Base-by-base conservation (phyloP, 2,329 filamentous ascomycete genomes). In the Parasarocladium wereldwijsianum region DNA sequence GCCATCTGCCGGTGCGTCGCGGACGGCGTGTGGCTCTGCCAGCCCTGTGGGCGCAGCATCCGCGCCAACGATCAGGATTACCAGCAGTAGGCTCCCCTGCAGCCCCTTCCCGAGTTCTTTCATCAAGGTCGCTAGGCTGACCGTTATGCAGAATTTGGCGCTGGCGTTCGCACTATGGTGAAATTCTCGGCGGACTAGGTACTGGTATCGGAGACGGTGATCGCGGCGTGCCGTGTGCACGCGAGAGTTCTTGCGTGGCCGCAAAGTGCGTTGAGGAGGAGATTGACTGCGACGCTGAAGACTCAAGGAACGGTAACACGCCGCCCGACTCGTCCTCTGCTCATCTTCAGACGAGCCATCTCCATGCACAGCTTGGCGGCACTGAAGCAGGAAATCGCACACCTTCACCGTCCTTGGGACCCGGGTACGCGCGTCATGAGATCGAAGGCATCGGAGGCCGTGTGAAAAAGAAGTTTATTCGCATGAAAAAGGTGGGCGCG, bases 391-490 rank as follows among this genome's bases (percentile, higher is more conserved):
- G 51, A 15, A 40, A 52, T 21, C 52, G 61, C 18, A 66, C 61
- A 16, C 58, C 63, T 10, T 61, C 57, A 12, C 52, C 60, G 33
- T 54, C 69, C 51, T 64, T 66, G 40, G 58, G 77, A 34, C 64
- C 81, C 0, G 85, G 85, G 3, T 94, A 93, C 46, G 66, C 75
- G 33, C 66, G 81, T 24, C 85, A 93, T 46, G 86, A 94, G 53
- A 81, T 94, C 36, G 83, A 93, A 45, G 86, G 86, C 3, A 81
- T 94, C 25, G 86, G 86, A 8, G 86, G 86, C 1, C 69, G 79
- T 10, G 72, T 94, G 31, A 93, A 93, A 62, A 80, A 77, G 36
- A 93, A 87, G 55, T 64, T 80, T n/a, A 82, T 90, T 43, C 76
- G 77, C 43, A 76, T 83, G 57, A 72, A 92, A 5, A 69, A 67